A percentile compares a stretch with the other conserved stretches of the same genome.
phyloP scores from a whole-genome alignment of 2,329 filamentous ascomycete species.

The Sporothrix pseudoabietina region DNA sequence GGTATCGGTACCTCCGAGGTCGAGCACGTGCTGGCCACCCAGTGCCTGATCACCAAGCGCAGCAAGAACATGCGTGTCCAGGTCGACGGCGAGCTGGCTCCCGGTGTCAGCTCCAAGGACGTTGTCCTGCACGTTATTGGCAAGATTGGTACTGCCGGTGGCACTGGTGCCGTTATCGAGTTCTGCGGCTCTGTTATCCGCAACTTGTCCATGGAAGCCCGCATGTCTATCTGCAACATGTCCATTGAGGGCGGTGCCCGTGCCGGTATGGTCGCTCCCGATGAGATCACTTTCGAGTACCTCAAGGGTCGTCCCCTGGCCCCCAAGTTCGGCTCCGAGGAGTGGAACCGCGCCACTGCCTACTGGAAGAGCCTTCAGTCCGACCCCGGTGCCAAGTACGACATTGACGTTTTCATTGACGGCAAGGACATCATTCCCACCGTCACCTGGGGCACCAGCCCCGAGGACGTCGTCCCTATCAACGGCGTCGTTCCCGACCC shows the following conservation, averaged over 20 bases:
- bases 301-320: constrained; percentile 88
- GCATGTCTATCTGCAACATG: constrained; percentile 99
- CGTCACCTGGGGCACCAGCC: constrained; percentile 94
- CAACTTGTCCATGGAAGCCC: constrained; percentile 87
- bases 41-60: constrained; percentile 89
- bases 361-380: constrained; percentile 89
- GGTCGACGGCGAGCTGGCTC: constrained; percentile 84
- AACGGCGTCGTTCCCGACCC: constrained; percentile 88
- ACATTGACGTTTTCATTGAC: constrained; percentile 85
- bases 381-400: constrained; percentile 85
- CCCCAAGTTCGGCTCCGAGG: constrained; percentile 77
- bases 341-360: constrained; percentile 84
- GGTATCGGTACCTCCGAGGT: constrained; percentile 98
- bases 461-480: constrained; percentile 94
- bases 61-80: constrained; percentile 99
- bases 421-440: constrained; percentile 92
- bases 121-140: constrained; percentile 92
- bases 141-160: constrained; percentile 90
- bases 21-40: constrained; percentile 95
- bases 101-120: constrained; percentile 95
- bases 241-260: constrained; percentile 94
- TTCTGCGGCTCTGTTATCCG: constrained; percentile 95
- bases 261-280: constrained; percentile 95
- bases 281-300: constrained; percentile 92
- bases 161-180: constrained; percentile 92